Base-by-base conservation (phyloP, 2,329 filamentous ascomycete species). In the Purpureocillium lavendulum region DNA sequence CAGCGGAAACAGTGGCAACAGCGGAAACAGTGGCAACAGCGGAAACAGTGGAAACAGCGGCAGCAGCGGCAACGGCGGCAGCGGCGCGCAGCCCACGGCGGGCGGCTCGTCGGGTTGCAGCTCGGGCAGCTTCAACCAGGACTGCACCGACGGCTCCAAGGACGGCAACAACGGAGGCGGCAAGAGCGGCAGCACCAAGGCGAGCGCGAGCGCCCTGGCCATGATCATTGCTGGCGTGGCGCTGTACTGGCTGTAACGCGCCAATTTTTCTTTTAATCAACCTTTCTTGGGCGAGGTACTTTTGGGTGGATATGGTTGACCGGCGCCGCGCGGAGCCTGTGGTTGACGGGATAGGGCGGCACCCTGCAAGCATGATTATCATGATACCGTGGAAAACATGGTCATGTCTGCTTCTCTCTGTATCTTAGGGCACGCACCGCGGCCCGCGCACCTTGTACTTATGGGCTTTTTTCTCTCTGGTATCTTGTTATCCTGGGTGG, bases 101-200 rank as follows among this genome's bases (percentile, higher is more conserved):
- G 45, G 47, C 15, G 45, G 45, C 24, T 45, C 39, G 13, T 44
- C 49, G 10, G 42, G 46, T 42, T 71, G 68, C 47, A 48, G 57
- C 10, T 46, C 55, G 7, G 57, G 47, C 26, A 57, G 57, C 35
- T 73, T 72, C 49, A 57, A 59, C 40, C 65, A 70, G 49, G 48
- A 56, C 41, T 69, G 65, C 49, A 50, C 51, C 44, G 44, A 36
- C 35, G 43, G 39, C 9, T 34, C 38, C 31, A 45, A 45, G 38
- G 41, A 36, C 33, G 45, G 42, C 28, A 38, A 44, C 16, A 52
- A 52, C 35, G 53, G n/a, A n/a, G n/a, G 51, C 28, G 55, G 55
- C 40, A 59, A 57, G 47, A 62, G 49, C 39, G 50, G 48, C 11
- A 53, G 58, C 40, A 50, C 51, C 43, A 54, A 55, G 43, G 47